These are phyloP conservation scores for Fusarium proliferatum DNA, from an alignment of 2,329 filamentous ascomycete species.

Conservation along the genomic window DNA sequence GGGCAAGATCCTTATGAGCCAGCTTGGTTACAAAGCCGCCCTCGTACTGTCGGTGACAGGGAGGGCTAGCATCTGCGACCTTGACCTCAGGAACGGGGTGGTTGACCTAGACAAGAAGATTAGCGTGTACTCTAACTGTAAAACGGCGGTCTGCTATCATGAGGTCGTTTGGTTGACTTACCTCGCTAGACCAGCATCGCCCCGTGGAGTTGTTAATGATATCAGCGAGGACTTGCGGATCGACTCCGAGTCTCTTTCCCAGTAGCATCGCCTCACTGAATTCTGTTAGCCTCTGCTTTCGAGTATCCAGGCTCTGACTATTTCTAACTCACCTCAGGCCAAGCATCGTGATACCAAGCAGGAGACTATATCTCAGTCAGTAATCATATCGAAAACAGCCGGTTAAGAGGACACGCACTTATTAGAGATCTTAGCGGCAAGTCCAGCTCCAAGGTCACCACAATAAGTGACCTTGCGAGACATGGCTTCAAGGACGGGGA, in stretches of 20 bases:
- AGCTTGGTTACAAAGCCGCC: neutral
- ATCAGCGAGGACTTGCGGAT: neutral
- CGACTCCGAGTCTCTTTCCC: neutral
- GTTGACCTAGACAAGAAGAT: neutral
- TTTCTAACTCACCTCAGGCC: neutral
- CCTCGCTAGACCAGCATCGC: neutral
- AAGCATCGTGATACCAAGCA: neutral
- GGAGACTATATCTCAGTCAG: neutral
- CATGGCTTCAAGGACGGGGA: neutral
- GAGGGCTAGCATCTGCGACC: neutral
- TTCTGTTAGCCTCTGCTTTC: neutral
- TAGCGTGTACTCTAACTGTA: neutral
- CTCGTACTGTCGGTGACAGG: neutral
- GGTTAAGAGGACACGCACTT: neutral
- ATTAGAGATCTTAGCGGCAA: neutral
- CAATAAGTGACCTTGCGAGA: neutral
- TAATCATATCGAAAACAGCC: neutral
- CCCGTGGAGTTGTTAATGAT: neutral
- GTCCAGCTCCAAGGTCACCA: neutral
- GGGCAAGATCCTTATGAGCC: neutral
- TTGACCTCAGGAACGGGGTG: neutral
- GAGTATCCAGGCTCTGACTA: too few species aligned
- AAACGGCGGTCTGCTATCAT: rapidly evolving
- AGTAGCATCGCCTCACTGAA: neutral
- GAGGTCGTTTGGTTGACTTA: neutral